Evolutionary conservation across 768 basidiomycete species (phyloP), one percentile per base, ranked within the genome.

Genomic region (Daedalea quercina): DNA sequence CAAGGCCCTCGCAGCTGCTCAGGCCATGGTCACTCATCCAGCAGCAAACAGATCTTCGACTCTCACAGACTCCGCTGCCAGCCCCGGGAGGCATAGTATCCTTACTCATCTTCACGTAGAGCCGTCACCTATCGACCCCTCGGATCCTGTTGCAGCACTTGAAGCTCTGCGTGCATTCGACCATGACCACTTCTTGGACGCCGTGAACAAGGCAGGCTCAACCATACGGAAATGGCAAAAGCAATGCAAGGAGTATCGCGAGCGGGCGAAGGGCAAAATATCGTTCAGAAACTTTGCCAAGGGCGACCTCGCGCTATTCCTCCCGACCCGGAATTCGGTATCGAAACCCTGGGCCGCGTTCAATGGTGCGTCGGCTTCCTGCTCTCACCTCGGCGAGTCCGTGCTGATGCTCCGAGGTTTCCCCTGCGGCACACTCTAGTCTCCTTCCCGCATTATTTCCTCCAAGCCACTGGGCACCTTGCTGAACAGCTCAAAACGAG

Each of bases 311-410:
- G 95, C 94, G 1, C 73, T 99, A 26, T 99, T 99, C 70, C 73
- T 99, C 13, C 96, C 96, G 1, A 99, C 96, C 0, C 77, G 94
- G 44, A 97, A 97, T 68, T 92, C 93, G 25, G 81, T 90, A 6
- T 86, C 88, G 41, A 92, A 90, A 66, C 90, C 92, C 1, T 99
- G 96, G 95, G 96, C 95, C 22, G 96, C 96, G 9, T 99, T 98
- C 72, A 99, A 98, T 69, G 89, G 94, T 93, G 65, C 61, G 82
- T 62, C 26, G 56, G 48, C 25, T 15, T 50, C 9, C 28, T 40
- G 11, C 11, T 31, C 28, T 6, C 28, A 31, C 17, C 19, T 51
- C 52, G 52, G 48, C 42, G 50, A 45, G 26, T 49, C 51, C 43
- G 50, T 44, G 48, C 59, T 66, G 57, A 67, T 55, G 11, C 13